Conservation (phyloP, 2,329 filamentous ascomycete genomes). For the Xylaria sp. region DNA sequence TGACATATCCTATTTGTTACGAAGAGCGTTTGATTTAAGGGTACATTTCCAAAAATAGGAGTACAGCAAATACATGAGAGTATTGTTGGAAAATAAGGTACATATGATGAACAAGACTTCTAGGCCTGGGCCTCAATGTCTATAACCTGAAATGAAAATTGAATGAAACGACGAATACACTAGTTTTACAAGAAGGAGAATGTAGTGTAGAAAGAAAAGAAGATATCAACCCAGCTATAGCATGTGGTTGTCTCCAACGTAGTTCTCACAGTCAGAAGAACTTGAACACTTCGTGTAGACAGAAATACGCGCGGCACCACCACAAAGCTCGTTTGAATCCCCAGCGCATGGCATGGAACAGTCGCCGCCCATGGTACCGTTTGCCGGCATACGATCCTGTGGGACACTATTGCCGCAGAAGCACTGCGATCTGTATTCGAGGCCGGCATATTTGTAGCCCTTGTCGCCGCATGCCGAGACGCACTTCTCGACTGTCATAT, state of each 20-base stretch:
- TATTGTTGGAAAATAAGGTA: neutral
- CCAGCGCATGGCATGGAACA: constrained; percentile 56
- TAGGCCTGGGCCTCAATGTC: neutral
- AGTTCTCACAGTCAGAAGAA: constrained; percentile 41
- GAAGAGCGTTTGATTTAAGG: constrained; percentile 15
- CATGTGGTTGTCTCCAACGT: neutral
- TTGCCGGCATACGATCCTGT: constrained; percentile 49
- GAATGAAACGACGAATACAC: neutral
- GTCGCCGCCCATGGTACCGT: constrained; percentile 56
- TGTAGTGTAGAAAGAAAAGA: neutral
- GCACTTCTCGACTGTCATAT: constrained; percentile 47
- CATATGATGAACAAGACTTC: neutral
- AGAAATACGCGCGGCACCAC: constrained; percentile 50
- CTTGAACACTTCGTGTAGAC: constrained; percentile 52
- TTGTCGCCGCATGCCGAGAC: constrained; percentile 36
- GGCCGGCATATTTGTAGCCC: constrained; percentile 40
- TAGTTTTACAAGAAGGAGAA: neutral
- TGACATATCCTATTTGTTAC: neutral
- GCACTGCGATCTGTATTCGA: constrained; percentile 45
- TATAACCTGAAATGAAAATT: neutral
- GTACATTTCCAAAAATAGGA: neutral
- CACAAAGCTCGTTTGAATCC: constrained; percentile 51
- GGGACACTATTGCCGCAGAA: constrained; percentile 47
- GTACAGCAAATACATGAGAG: neutral
- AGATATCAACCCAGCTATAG: neutral